phyloP scores from a whole-genome alignment of 768 basidiomycete genomes.

The Mrakia blollopis region DNA sequence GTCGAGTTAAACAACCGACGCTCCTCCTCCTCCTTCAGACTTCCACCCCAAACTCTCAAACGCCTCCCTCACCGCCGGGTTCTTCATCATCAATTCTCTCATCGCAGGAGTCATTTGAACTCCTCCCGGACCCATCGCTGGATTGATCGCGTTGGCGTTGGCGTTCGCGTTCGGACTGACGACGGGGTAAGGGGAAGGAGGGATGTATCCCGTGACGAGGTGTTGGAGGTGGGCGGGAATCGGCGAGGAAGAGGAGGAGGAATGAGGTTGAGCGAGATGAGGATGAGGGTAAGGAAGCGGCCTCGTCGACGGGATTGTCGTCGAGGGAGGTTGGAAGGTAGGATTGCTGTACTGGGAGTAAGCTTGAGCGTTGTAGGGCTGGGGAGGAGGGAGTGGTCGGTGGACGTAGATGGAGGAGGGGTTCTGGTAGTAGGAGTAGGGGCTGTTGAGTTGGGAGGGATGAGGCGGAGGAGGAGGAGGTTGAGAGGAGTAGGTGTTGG shows the following conservation, averaged over 20 bases:
- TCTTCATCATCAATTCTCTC: neutral
- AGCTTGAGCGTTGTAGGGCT: neutral
- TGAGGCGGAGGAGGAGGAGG: neutral
- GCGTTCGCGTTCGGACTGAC: too few relatives aligned
- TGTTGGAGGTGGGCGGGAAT: too few relatives aligned
- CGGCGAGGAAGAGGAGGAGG: too few relatives aligned
- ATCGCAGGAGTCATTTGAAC: neutral
- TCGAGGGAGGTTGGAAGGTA: neutral
- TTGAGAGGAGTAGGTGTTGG: neutral
- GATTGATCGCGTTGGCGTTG: too few relatives aligned
- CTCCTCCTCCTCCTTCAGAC: neutral
- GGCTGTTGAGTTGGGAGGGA: neutral
- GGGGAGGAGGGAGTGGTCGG: neutral
- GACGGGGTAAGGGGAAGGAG: neutral
- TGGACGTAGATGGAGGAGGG: neutral
- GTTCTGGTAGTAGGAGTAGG: neutral
- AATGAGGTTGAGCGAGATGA: neutral
- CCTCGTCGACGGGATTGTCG: too few relatives aligned
- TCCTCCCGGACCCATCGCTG: neutral
- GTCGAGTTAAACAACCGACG: neutral
- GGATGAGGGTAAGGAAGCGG: too few relatives aligned
- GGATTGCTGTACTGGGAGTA: neutral
- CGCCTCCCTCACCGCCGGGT: neutral
- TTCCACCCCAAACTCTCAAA: slow-evolving; percentile 3
- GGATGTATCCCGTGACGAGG: neutral